phyloP scores from a whole-genome alignment of 2,329 filamentous ascomycete genomes.

The Colletotrichum destructivum region DNA sequence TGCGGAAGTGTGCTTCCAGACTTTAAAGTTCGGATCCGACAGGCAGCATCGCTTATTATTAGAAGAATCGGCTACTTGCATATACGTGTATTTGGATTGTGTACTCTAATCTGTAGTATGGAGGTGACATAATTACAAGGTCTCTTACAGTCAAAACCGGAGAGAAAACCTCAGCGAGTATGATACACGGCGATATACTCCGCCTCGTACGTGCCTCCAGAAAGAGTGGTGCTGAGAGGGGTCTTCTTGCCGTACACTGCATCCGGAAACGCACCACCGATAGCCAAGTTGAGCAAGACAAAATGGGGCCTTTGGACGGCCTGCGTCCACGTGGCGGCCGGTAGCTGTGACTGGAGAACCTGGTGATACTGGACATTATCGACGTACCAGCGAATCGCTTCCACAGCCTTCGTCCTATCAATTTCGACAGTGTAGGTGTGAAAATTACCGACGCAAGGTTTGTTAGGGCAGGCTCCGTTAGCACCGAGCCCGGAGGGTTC shows the following conservation, averaged over 20 bases:
- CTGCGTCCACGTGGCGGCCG: slow-evolving; percentile 49
- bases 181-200: slow-evolving; percentile 28
- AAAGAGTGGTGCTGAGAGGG: slow-evolving; percentile 1
- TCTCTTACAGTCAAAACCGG: neutral
- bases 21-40: too few species aligned
- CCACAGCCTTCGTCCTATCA: slow-evolving; percentile 48
- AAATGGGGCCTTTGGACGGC: slow-evolving; percentile 51
- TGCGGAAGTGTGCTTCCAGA: too few species aligned
- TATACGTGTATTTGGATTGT: neutral
- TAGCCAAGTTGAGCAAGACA: slow-evolving; percentile 56
- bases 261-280: slow-evolving; percentile 56
- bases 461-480: neutral
- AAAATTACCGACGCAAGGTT: slow-evolving; percentile 38
- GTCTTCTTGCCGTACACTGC: slow-evolving; percentile 44
- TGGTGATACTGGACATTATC: slow-evolving; percentile 61
- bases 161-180: neutral
- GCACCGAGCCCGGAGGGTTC: slow-evolving; percentile 62
- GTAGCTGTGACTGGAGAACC: slow-evolving; percentile 52
- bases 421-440: slow-evolving; percentile 52
- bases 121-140: neutral
- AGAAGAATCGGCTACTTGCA: too few species aligned
- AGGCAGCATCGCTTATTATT: too few species aligned
- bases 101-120: too few species aligned
- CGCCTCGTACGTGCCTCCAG: slow-evolving; percentile 13
- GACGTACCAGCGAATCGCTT: slow-evolving; percentile 66